Evolutionary conservation across 441 rosid genomes (phyloP).

Genomic region (Breynia disticha): DNA sequence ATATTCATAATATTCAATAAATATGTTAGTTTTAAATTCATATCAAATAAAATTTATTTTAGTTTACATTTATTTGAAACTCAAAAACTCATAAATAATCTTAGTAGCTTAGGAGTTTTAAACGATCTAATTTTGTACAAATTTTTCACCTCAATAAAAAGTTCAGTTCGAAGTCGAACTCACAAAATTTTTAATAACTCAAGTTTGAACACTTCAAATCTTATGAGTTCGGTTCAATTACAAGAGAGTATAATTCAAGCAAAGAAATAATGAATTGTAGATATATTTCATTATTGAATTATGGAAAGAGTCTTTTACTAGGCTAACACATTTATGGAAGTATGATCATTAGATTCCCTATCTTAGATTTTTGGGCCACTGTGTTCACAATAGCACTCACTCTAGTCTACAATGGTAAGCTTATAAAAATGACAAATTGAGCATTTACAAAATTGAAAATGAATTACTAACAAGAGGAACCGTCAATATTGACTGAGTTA

Average conservation of each 20-base stretch:
- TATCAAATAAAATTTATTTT: no score
- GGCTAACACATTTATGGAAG: slow-evolving; percentile 17
- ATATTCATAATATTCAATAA: no score
- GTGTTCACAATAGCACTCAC: slow-evolving; percentile 14
- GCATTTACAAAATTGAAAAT: background rate
- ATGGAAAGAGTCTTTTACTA: slow-evolving; percentile 16
- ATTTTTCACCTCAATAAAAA: no score
- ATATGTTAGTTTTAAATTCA: no score
- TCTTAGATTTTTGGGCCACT: slow-evolving; percentile 22
- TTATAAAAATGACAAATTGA: background rate
- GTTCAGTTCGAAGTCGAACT: no score
- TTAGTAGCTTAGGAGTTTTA: no score
- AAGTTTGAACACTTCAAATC: no score
- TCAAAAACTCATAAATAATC: no score
- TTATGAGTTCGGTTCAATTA: no score
- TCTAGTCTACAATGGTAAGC: slow-evolving; percentile 4
- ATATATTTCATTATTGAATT: slow-evolving; percentile 9
- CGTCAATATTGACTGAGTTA: slow-evolving; percentile 38
- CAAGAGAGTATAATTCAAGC: slow-evolving; percentile 13
- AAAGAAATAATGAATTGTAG: slow-evolving; percentile 22
- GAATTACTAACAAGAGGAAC: slow-evolving; percentile 11
- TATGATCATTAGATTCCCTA: slow-evolving; percentile 37
- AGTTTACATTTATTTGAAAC: no score
- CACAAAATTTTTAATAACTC: no score
- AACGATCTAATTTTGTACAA: no score